Base-by-base conservation (phyloP, 805 yeast species). In the Scheffersomyces ergatensis region DNA sequence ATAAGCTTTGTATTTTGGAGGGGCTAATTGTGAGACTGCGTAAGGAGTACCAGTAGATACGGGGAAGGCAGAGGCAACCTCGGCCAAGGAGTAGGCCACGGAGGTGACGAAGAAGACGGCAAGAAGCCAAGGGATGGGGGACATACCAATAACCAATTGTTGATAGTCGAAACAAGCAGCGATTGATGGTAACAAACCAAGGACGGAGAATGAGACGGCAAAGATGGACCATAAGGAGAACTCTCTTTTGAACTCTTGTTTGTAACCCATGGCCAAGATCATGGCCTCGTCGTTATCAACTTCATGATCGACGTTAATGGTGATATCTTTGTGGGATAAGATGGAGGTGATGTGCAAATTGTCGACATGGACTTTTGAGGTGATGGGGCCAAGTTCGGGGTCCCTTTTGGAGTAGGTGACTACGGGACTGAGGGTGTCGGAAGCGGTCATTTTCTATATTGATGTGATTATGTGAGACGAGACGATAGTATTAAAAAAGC, bases 21-120 rank as follows among this genome's bases (percentile, higher is more conserved):
- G 85, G 3, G 85, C 76, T 46, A 81, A 62, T 50, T 79, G 78
- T 2, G 79, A 72, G 2, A 82, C 82, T 44, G 88, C 85, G 50
- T 82, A 83, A 36, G 84, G 85, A 7, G 84, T 72, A 34, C 88
- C 88, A 20, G 85, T 78, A 9, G 83, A 70, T 6, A 85, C 81
- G 30, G 89, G 89, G 63, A 77, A 78, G 5, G 85, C 80, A 19
- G 79, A 70, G 11, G 84, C 75, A 24, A 82, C 67, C 54, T 83
- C 88, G 0, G 85, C 85, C 76, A 83, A 67, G 15, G 82, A 72
- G 33, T 72, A 63, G 11, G 84, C 84, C 34, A 82, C 85, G 4
- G 74, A 67, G 38, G 76, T 65, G 39, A 83, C 72, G 30, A 82
- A 78, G 25, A 71, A 43, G 63, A 78, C 67, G 29, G 82, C 83